Evolutionary conservation across 2,329 filamentous ascomycete species (phyloP).

Genomic region (Fusarium sp.): DNA sequence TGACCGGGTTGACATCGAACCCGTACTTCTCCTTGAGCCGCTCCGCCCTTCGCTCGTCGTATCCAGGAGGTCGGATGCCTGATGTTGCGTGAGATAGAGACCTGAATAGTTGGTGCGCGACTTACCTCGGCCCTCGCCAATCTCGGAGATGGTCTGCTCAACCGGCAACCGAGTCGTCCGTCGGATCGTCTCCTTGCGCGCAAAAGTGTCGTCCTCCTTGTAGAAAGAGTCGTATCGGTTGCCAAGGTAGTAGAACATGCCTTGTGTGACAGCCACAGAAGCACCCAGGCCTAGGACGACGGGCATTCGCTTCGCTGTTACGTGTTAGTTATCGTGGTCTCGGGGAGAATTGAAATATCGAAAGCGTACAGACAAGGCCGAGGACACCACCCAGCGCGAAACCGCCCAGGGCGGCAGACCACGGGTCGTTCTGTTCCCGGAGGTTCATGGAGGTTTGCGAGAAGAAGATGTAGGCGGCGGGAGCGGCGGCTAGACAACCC

Average conservation of each 20-base stretch:
- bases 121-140: conserved; percentile 91
- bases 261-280: conserved; percentile 70
- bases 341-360: conserved; percentile 1
- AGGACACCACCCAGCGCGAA: conserved; percentile 82
- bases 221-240: conserved; percentile 69
- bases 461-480: conserved; percentile 84
- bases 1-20: conserved; percentile 82
- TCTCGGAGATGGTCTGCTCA: conserved; percentile 84
- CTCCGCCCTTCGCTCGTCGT: conserved; percentile 86
- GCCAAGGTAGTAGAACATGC: conserved; percentile 78
- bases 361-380: conserved; percentile 79
- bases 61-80: conserved; percentile 88
- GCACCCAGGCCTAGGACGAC: conserved; percentile 78
- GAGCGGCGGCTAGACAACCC: conserved; percentile 68
- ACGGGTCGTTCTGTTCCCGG: conserved; percentile 85
- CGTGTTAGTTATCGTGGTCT: conserved; percentile 34
- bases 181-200: conserved; percentile 81
- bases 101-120: conserved; percentile 23
- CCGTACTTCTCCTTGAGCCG: conserved; percentile 90
- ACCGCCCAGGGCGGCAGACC: conserved; percentile 82
- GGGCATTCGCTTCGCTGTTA: conserved; percentile 70
- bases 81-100: conserved; percentile 37
- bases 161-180: conserved; percentile 81
- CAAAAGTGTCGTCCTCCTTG: conserved; percentile 78
- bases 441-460: conserved; percentile 86